Percentiles rank a stretch among this genome's conserved stretches.
phyloP scores from a whole-genome alignment of 164 flowering plant species.

The Vitis rotundifolia region DNA sequence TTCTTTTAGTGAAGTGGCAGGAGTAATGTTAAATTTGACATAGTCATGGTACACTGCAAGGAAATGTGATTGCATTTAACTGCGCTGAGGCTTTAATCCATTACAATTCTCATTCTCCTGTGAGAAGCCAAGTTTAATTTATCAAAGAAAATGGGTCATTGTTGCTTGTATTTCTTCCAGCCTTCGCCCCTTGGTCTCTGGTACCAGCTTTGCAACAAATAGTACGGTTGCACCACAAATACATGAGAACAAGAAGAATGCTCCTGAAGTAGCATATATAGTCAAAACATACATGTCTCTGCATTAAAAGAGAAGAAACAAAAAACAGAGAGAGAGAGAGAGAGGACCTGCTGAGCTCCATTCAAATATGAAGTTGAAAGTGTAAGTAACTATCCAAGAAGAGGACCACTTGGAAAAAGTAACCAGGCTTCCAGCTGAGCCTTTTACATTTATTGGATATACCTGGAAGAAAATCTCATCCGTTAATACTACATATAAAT shows the following conservation, averaged over 20 bases:
- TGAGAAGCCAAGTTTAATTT: too few relatives aligned
- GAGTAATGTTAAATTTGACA: too few relatives aligned
- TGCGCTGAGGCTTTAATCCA: too few relatives aligned
- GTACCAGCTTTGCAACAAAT: slow-evolving; percentile 45
- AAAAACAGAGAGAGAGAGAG: neutral
- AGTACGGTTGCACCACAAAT: slow-evolving; percentile 39
- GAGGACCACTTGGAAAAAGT: slow-evolving; percentile 38
- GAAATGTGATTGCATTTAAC: too few relatives aligned
- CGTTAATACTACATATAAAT: neutral
- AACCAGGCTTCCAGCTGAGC: slow-evolving; percentile 51
- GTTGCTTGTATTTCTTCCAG: slow-evolving; percentile 28
- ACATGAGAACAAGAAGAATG: slow-evolving; percentile 36
- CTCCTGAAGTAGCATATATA: slow-evolving; percentile 20
- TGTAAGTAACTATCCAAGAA: slow-evolving; percentile 37
- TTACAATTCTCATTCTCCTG: too few relatives aligned
- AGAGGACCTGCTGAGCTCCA: slow-evolving; percentile 43
- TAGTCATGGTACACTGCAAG: too few relatives aligned
- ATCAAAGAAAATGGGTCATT: too few relatives aligned
- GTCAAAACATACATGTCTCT: neutral
- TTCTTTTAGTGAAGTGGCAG: too few relatives aligned
- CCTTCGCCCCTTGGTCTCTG: slow-evolving; percentile 55
- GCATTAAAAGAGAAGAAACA: too few relatives aligned
- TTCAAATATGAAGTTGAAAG: slow-evolving; percentile 40
- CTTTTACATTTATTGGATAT: slow-evolving; percentile 49
- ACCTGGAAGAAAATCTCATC: slow-evolving; percentile 24